These are phyloP conservation scores for Geotrichum histeridarum DNA, from an alignment of 1,139 yeast genomes.

Conservation along the genomic window DNA sequence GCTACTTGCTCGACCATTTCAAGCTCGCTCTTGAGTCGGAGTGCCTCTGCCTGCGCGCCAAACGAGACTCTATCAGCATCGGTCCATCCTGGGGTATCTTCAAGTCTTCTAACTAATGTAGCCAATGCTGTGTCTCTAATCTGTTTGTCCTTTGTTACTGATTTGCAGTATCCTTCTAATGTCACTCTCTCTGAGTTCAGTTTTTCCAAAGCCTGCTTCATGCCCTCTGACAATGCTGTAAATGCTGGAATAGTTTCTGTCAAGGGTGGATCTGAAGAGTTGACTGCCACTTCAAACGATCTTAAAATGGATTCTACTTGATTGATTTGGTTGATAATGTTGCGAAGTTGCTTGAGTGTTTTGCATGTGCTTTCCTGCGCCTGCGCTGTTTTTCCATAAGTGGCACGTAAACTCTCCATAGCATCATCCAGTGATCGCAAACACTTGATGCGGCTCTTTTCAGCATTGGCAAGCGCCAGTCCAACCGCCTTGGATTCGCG, in stretches of 20 bases:
- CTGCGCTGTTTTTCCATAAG: constrained; percentile 22
- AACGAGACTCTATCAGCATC: constrained; percentile 23
- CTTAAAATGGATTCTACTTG: constrained; percentile 21
- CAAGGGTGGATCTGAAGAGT: constrained; percentile 19
- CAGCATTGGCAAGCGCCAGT: constrained; percentile 25
- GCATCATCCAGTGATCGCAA: constrained; percentile 27
- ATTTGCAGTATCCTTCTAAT: constrained; percentile 2
- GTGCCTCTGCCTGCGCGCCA: constrained; percentile 23
- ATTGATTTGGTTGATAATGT: constrained; percentile 22
- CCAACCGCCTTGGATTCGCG: constrained; percentile 49
- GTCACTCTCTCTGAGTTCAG: constrained; percentile 4
- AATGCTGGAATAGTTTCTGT: constrained; percentile 20
- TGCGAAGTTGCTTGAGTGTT: constrained; percentile 23
- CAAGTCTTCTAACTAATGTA: constrained; percentile 22
- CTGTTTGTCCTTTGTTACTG: constrained; percentile 6
- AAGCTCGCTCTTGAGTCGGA: constrained; percentile 20
- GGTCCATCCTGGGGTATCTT: constrained; percentile 29
- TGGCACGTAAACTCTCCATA: constrained; percentile 21
- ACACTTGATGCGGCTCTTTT: constrained; percentile 22
- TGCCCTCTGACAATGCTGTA: constrained; percentile 22
- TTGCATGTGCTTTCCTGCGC: constrained; percentile 22
- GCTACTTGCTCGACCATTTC: constrained; percentile 18
- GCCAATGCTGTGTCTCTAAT: constrained; percentile 2
- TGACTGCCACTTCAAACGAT: constrained; percentile 28
- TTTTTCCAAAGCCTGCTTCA: constrained; percentile 7